A percentile compares a stretch with the other conserved stretches of the same genome.
phyloP scores from a whole-genome alignment of 768 basidiomycete species.

The Glaciozyma martinii region DNA sequence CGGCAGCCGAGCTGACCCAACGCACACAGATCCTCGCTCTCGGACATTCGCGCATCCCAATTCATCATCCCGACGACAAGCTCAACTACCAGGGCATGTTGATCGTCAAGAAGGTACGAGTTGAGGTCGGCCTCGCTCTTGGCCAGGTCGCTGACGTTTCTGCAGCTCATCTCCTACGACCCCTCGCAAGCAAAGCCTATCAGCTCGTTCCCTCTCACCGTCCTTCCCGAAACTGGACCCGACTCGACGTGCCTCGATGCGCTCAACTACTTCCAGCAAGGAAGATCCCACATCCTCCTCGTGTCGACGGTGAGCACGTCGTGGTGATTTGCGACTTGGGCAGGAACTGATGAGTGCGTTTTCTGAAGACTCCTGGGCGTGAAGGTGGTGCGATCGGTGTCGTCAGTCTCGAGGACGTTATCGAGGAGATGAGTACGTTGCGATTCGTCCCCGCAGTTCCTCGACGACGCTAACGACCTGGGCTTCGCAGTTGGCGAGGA shows the following conservation, averaged over 20 bases:
- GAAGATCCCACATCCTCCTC: slow-evolving; percentile 81
- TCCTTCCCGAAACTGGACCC: slow-evolving; percentile 80
- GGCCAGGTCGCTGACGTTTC: background rate
- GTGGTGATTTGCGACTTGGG: too few species aligned
- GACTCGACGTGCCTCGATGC: slow-evolving; percentile 91
- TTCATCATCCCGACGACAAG: slow-evolving; percentile 64
- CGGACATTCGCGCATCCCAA: slow-evolving; percentile 66
- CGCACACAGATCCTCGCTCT: slow-evolving; percentile 9
- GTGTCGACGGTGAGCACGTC: slow-evolving; percentile 51
- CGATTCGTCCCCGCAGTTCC: too few species aligned
- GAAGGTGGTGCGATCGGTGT: slow-evolving; percentile 82
- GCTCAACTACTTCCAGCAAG: slow-evolving; percentile 80
- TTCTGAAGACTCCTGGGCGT: slow-evolving; percentile 53
- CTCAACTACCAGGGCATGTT: slow-evolving; percentile 69
- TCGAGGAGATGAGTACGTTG: slow-evolving; percentile 51
- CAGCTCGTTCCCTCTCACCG: slow-evolving; percentile 63
- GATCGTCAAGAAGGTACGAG: slow-evolving; percentile 3
- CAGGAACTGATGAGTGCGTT: background rate
- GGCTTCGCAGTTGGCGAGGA: background rate
- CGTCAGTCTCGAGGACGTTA: slow-evolving; percentile 53
- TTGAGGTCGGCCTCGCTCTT: too few species aligned
- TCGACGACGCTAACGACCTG: slow-evolving; percentile 47
- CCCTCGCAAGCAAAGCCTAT: slow-evolving; percentile 48
- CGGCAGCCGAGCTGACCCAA: background rate
- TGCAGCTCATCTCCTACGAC: slow-evolving; percentile 30